Base-by-base conservation (phyloP, 495 filamentous ascomycete genomes). In the Penicillium riverlandense region DNA sequence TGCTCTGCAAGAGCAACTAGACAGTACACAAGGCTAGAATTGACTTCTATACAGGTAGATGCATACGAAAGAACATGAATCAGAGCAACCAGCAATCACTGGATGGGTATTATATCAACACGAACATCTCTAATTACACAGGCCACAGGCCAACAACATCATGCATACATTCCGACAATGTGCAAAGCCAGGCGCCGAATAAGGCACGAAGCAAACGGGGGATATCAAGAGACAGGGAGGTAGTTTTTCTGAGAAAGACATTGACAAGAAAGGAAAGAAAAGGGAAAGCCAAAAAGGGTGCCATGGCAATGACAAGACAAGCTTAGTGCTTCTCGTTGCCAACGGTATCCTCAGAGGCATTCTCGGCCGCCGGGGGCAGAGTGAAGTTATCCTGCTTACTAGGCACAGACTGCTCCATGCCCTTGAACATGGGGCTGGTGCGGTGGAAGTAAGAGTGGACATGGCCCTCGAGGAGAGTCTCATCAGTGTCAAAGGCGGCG, bases 371-470 rank as follows among this genome's bases (percentile, higher is more conserved):
- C 2, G 69, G 69, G 32, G 69, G 69, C 10, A 72, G 51, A 7
- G 49, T 48, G 44, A 70, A 70, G 41, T 58, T 59, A 41, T 71
- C 67, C 27, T 58, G 49, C 48, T 65, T 68, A 43, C 32, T 38
- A 8, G 53, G 9, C 11, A 43, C 52, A 10, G 55, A 52, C 52
- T 69, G 57, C 57, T 72, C 69, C 62, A 61, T 62, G 5, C 61
- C 62, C 45, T 67, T 67, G 66, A 72, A 72, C 69, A 72, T 72
- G 33, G 69, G 69, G 45, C 68, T 70, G 12, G 69, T 74, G 32
- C 69, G 69, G 62, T 72, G 63, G 62, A 74, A 74, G 50, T 74
- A 74, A 10, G 55, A 52, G 59, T 72, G 66, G 29, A 74, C 66
- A 44, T 72, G 66, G 28, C 69, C 69, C 42, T 68, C 61, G 32